These are phyloP conservation scores for Diacronema lutheri DNA, from an alignment of 78 protist genomes.

Conservation along the genomic window DNA sequence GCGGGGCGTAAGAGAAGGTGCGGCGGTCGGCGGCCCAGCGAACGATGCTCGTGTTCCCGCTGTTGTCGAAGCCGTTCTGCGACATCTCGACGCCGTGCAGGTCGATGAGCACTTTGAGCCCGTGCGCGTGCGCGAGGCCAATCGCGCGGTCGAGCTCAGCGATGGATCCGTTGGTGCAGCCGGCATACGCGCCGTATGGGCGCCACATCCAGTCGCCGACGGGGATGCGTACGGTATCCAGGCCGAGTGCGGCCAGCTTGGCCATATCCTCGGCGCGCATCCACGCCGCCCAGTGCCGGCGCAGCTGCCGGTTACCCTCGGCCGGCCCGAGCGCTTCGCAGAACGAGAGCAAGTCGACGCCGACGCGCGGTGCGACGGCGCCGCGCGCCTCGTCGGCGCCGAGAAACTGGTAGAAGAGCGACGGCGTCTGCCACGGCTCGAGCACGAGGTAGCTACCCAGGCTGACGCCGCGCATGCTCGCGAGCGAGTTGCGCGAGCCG, in stretches of 20 bases:
- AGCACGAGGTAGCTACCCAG: conserved; percentile 14
- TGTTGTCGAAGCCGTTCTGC: conserved; percentile 3
- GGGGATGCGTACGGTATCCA: not conserved
- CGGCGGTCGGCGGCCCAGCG: not conserved
- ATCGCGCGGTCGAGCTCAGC: not conserved
- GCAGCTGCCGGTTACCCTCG: conserved; percentile 8
- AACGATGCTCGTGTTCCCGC: not conserved
- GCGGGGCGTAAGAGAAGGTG: not conserved
- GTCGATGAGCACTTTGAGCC: not conserved
- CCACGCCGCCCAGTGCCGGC: conserved; percentile 13
- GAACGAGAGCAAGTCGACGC: not conserved
- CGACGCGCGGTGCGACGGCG: not conserved
- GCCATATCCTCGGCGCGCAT: not conserved
- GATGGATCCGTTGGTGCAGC: not conserved
- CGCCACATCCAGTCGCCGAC: not conserved
- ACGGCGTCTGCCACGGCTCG: conserved; percentile 21
- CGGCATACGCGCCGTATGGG: not conserved
- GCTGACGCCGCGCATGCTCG: not conserved
- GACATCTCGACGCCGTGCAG: not conserved
- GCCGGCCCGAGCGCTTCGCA: not conserved
- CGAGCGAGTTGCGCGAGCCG: too few species aligned
- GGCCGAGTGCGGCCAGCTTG: not conserved
- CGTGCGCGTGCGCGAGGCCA: not conserved
- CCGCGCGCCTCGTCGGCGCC: not conserved
- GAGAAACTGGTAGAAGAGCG: conserved; percentile 13